Percentiles rank a stretch among this genome's conserved stretches.
phyloP scores from a whole-genome alignment of 164 flowering plant species.

The Amborella trichopoda region DNA sequence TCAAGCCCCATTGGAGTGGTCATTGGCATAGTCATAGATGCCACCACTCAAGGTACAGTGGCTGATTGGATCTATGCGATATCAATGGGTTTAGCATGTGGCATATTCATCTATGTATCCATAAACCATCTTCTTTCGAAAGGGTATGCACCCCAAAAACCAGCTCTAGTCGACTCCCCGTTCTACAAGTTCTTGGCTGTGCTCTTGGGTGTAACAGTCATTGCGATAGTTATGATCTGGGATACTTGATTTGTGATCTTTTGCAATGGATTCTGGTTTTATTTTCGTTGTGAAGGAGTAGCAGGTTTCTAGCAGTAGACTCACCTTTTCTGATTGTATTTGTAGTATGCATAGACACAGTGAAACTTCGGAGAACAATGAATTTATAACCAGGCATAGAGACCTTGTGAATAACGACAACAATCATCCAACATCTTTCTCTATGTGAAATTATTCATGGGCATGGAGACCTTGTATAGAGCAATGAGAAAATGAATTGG shows the following conservation, averaged over 20 bases:
- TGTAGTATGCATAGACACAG: too few species aligned
- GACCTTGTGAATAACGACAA: too few species aligned
- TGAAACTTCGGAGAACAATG: too few species aligned
- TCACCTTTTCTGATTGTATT: too few species aligned
- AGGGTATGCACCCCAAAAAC: conserved; percentile 28
- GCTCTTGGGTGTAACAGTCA: conserved; percentile 41
- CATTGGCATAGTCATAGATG: conserved; percentile 63
- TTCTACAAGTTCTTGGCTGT: conserved; percentile 39
- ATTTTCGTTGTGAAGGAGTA: too few species aligned
- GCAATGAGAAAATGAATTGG: too few species aligned
- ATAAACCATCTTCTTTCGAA: conserved; percentile 54
- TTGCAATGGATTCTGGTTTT: too few species aligned
- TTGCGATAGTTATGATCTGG: conserved; percentile 80
- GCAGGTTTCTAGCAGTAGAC: too few species aligned
- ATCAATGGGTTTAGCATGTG: conserved; percentile 71
- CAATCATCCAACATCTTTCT: too few species aligned
- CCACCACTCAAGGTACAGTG: conserved; percentile 48
- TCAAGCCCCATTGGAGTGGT: conserved; percentile 67
- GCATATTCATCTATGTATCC: conserved; percentile 58
- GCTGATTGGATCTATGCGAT: conserved; percentile 78
- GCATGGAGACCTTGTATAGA: too few species aligned
- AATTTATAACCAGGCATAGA: too few species aligned
- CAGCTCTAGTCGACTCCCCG: conserved; percentile 20
- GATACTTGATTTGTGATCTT: conserved; percentile 26
- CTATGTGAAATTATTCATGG: too few species aligned